Conservation (phyloP, 75 land plant genomes). For the Cryptomeria japonica region DNA sequence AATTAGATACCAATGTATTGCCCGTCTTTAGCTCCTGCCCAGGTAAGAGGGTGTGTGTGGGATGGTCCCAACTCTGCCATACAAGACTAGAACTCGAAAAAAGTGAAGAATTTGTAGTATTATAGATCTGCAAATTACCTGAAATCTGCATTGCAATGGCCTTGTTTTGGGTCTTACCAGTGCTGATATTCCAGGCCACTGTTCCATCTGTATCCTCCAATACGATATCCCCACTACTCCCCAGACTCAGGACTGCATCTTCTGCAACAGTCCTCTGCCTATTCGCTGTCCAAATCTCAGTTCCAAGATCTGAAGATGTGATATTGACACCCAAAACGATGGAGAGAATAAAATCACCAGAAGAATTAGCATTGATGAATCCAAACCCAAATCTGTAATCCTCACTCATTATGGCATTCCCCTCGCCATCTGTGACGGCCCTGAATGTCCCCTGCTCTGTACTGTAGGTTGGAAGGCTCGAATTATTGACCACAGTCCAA, state of each 20-base stretch:
- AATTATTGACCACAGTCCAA: neutral
- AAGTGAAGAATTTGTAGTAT: constrained; percentile 9
- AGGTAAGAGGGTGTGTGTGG: constrained; percentile 17
- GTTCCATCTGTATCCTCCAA: constrained; percentile 16
- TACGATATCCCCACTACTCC: constrained; percentile 13
- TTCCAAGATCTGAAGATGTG: neutral
- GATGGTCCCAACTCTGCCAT: constrained; percentile 27
- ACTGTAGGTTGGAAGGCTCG: neutral
- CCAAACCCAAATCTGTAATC: constrained; percentile 5
- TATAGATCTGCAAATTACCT: constrained; percentile 19
- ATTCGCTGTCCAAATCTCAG: constrained; percentile 30
- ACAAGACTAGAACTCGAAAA: neutral
- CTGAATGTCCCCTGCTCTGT: constrained; percentile 12
- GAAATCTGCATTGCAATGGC: neutral
- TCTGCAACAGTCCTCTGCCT: constrained; percentile 12
- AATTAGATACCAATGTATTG: constrained; percentile 2
- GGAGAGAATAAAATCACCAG: constrained; percentile 3
- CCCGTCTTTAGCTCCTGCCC: neutral
- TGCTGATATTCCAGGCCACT: constrained; percentile 21
- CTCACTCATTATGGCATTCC: constrained; percentile 2
- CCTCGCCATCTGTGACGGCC: constrained; percentile 7
- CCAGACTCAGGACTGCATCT: constrained; percentile 13
- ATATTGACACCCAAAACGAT: neutral
- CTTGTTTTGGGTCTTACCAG: neutral
- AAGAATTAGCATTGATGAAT: constrained; percentile 5